phyloP scores from a whole-genome alignment of 2,329 filamentous ascomycete genomes.

The Trichoderma guizhouense region DNA sequence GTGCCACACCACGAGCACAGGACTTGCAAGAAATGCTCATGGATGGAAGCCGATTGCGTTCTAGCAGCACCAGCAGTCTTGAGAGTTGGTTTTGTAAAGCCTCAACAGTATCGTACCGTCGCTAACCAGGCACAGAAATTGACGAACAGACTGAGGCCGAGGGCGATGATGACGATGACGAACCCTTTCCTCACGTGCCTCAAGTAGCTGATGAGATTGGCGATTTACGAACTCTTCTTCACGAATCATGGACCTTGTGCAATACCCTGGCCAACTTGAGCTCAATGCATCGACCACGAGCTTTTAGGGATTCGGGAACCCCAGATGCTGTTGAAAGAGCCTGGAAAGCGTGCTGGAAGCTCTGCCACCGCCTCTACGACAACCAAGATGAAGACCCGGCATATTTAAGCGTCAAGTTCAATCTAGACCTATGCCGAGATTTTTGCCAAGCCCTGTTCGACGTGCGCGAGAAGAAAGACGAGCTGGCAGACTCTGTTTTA shows the following conservation, averaged over 20 bases:
- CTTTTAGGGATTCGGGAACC: slow-evolving; percentile 71
- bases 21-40: slow-evolving; percentile 70
- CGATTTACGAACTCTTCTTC: slow-evolving; percentile 71
- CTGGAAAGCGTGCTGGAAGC: slow-evolving; percentile 90
- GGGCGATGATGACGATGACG: slow-evolving; percentile 52
- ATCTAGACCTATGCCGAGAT: slow-evolving; percentile 82
- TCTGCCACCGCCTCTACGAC: slow-evolving; percentile 86
- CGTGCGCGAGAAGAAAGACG: slow-evolving; percentile 72
- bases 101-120: neutral
- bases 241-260: slow-evolving; percentile 91
- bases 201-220: slow-evolving; percentile 52
- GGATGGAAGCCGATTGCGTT: slow-evolving; percentile 55
- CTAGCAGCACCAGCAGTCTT: slow-evolving; percentile 69
- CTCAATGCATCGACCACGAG: slow-evolving; percentile 74
- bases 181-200: slow-evolving; percentile 27
- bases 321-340: slow-evolving; percentile 80
- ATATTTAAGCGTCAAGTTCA: slow-evolving; percentile 65
- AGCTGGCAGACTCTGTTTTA: slow-evolving; percentile 78
- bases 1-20: slow-evolving; percentile 77
- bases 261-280: slow-evolving; percentile 85
- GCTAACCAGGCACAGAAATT: slow-evolving; percentile 45
- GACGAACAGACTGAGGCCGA: slow-evolving; percentile 52
- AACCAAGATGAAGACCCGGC: slow-evolving; percentile 69
- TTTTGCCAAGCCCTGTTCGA: slow-evolving; percentile 93
- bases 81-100: slow-evolving; percentile 56